Percentiles rank a stretch among this genome's conserved stretches.
Conservation (phyloP, 2,329 filamentous ascomycete genomes). For the Fusarium drepaniforme region DNA sequence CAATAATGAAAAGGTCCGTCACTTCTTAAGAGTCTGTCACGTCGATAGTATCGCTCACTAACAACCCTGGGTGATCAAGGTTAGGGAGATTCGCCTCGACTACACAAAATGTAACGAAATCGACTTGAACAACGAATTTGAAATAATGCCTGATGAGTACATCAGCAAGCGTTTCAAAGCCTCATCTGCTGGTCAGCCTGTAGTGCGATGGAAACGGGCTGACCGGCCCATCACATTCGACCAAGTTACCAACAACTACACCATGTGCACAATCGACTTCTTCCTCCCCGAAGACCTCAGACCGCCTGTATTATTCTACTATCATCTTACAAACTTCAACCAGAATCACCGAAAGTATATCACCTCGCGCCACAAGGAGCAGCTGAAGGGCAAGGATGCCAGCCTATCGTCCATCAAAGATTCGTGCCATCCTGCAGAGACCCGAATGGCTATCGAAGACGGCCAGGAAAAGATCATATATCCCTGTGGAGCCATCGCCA, state of each 20-base stretch:
- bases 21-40: background rate
- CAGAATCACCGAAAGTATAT: background rate
- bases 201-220: background rate
- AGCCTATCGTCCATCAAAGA: background rate
- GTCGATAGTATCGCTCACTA: no score
- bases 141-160: background rate
- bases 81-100: background rate
- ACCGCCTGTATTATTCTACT: background rate
- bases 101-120: background rate
- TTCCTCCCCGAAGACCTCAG: background rate
- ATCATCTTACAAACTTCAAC: background rate
- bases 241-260: background rate
- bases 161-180: background rate
- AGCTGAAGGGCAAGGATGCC: background rate
- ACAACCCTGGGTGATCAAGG: background rate
- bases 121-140: background rate
- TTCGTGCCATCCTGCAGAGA: background rate
- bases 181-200: background rate
- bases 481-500: background rate
- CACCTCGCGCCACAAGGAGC: background rate
- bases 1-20: background rate
- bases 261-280: background rate
- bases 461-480: background rate
- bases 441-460: background rate
- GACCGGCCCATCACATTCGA: background rate